Conservation (phyloP, 805 yeast species). For the Candida coquimbonensis region DNA sequence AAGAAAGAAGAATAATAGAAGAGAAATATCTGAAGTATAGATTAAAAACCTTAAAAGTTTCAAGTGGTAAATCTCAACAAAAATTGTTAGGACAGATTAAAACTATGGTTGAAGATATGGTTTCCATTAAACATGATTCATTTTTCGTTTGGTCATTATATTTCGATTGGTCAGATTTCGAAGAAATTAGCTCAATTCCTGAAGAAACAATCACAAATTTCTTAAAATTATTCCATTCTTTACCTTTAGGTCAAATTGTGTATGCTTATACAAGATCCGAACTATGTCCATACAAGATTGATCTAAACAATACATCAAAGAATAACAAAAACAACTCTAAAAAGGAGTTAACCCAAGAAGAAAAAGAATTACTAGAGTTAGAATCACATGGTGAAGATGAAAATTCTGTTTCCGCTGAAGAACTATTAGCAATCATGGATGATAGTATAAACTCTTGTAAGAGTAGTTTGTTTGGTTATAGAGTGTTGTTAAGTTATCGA, state of each 20-base stretch:
- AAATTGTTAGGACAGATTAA: constrained; percentile 35
- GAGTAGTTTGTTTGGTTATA: constrained; percentile 50
- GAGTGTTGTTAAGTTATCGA: constrained; percentile 58
- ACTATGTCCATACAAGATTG: constrained; percentile 46
- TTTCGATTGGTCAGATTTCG: constrained; percentile 67
- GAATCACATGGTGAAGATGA: constrained; percentile 19
- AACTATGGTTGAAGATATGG: constrained; percentile 63
- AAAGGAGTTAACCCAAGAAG: constrained; percentile 17
- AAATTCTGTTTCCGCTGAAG: constrained; percentile 36
- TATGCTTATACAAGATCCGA: constrained; percentile 63
- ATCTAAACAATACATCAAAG: constrained; percentile 10
- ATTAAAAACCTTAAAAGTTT: constrained; percentile 43
- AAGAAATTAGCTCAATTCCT: constrained; percentile 42
- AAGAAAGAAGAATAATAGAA: constrained; percentile 50
- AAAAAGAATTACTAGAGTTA: constrained; percentile 19
- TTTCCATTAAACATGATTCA: constrained; percentile 55
- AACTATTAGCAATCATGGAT: constrained; percentile 40
- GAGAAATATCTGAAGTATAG: constrained; percentile 51
- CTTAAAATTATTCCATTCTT: constrained; percentile 47
- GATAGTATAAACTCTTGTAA: constrained; percentile 43
- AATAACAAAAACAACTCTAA: constrained; percentile 11
- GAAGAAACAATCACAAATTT: constrained; percentile 40
- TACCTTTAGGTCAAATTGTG: constrained; percentile 56
- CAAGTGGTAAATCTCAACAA: constrained; percentile 40
- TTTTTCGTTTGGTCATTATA: constrained; percentile 65